These are phyloP conservation scores for Hygrophorus russula DNA, from an alignment of 768 basidiomycete genomes.

Conservation along the genomic window DNA sequence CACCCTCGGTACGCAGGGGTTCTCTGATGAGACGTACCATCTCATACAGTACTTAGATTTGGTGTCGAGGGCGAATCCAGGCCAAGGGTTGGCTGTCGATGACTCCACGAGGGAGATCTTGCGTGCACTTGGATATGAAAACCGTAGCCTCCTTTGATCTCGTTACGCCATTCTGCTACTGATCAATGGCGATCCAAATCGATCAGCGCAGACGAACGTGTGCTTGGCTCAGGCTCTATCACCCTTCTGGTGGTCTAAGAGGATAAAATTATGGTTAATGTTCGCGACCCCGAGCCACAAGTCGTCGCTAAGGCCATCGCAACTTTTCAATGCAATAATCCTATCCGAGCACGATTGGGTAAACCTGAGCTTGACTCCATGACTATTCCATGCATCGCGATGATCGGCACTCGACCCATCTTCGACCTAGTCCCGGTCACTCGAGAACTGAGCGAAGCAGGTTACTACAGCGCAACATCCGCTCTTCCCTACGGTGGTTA, in stretches of 20 bases:
- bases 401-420: conserved; percentile 15
- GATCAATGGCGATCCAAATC: conserved; percentile 13
- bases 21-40: conserved; percentile 10
- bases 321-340: conserved; percentile 17
- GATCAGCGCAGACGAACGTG: conserved; percentile 15
- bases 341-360: conserved; percentile 6
- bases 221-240: conserved; percentile 12
- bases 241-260: conserved; percentile 17
- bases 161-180: conserved; percentile 12
- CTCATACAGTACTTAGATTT: conserved; percentile 11
- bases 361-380: conserved; percentile 8
- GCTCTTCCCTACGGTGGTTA: conserved; percentile 7
- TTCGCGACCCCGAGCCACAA: conserved; percentile 15
- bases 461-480: conserved; percentile 8
- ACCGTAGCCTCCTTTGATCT: conserved; percentile 6
- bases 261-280: conserved; percentile 10
- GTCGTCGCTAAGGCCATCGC: conserved; percentile 22
- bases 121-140: conserved; percentile 10
- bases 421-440: conserved; percentile 18
- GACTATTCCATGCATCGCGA: conserved; percentile 13
- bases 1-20: conserved; percentile 3
- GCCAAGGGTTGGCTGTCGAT: conserved; percentile 7
- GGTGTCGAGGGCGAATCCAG: conserved; percentile 6
- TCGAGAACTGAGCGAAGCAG: conserved; percentile 7
- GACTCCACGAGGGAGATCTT: too few species aligned